Evolutionary conservation across 1,139 yeast species (phyloP), one percentile per base, ranked within the genome.

Genomic region (Yamadazyma dendronema): DNA sequence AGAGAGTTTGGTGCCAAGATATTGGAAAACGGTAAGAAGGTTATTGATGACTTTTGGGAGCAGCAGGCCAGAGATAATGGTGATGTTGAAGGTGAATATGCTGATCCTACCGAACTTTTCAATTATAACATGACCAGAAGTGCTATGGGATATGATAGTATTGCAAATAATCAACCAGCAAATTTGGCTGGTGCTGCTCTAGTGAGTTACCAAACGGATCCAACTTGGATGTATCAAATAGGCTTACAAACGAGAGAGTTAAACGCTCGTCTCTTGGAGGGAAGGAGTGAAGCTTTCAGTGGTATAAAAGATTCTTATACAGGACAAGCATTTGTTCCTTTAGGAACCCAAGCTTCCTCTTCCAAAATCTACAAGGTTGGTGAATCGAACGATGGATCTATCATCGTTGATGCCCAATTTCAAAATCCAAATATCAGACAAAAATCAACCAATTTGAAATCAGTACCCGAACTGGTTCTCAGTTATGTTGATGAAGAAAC

Each of bases 1-100:
- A 76, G 90, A 47, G 98, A 90, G 59, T 92, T 94, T 64, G 99
- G 99, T 4, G 88, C 96, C 14, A 77, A 79, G 44, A 79, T 90
- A 39, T 70, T 92, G 33, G 75, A 78, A 17, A 85, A 88, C 39
- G 98, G 99, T 28, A 77, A 77, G 46, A 79, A 85, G 47, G 84
- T 87, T 24, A 71, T 67, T 23, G 99, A 92, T 61, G 99, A 92
- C 58, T 92, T 90, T 56, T 88, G 94, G 73, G 96, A 85, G 46
- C 79, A 77, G 34, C 74, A 72, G 47, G 83, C 94, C 2, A 72
- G 79, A 32, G 81, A 74, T 28, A 73, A 74, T 28, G 97, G 96
- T 22, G 84, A 75, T 36, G 74, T 77, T n/a, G 79, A 81, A 36
- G 96, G 95, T 13, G 86, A 85, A 37, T 69, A 81, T 30, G 96